Percentiles rank a stretch among this genome's conserved stretches.
Conservation (phyloP, 176 grass and related monocot species). For the Juncus effusus region DNA sequence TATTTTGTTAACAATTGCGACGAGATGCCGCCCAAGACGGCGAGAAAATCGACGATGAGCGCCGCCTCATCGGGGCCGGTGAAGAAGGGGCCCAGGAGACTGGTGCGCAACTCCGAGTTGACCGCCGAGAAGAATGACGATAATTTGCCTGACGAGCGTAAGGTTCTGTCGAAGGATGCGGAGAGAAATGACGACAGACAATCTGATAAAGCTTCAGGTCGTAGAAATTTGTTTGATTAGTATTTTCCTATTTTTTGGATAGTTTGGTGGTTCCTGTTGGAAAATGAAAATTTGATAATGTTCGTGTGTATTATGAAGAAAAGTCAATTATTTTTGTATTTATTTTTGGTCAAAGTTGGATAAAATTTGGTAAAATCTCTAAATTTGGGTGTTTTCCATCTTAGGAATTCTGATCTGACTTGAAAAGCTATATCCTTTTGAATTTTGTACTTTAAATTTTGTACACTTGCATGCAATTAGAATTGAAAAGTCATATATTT, state of each 20-base stretch:
- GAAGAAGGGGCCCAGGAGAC: neutral
- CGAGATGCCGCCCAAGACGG: slow-evolving; percentile 21
- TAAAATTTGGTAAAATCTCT: too few relatives aligned
- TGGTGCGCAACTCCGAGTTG: neutral
- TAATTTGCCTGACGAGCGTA: neutral
- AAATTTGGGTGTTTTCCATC: neutral
- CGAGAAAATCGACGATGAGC: slow-evolving; percentile 18
- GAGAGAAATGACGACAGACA: neutral
- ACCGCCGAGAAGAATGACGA: slow-evolving; percentile 9
- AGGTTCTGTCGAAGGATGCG: neutral
- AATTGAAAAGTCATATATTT: neutral
- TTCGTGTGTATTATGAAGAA: too few relatives aligned
- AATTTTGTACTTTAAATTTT: slow-evolving; percentile 4
- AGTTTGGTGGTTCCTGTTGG: too few relatives aligned
- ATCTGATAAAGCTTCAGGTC: slow-evolving; percentile 19
- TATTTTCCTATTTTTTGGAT: neutral
- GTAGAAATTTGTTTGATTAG: neutral
- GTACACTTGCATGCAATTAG: neutral
- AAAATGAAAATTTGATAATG: too few relatives aligned
- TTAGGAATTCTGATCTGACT: neutral
- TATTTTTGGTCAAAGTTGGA: too few relatives aligned
- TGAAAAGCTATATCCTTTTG: neutral
- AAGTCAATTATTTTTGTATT: too few relatives aligned
- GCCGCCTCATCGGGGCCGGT: neutral
- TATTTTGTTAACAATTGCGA: neutral